A percentile compares a stretch with the other conserved stretches of the same genome.
Evolutionary conservation across 176 grass and related monocot genomes (phyloP).

Genomic region (Poa annua): DNA sequence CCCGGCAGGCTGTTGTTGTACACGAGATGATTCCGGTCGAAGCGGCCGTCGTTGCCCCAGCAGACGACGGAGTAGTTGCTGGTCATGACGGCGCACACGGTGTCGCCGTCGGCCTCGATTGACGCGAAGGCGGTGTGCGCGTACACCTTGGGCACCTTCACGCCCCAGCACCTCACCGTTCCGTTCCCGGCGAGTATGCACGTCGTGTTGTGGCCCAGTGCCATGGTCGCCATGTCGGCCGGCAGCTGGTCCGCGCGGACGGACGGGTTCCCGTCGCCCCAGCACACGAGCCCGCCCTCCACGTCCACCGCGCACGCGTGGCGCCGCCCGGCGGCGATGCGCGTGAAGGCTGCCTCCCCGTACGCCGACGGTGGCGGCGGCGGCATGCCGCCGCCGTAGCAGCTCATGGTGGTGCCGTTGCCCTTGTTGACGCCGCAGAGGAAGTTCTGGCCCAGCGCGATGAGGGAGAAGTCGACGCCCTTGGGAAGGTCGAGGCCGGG

Average conservation of each 20-base stretch:
- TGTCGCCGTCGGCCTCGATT: slow-evolving; percentile 69
- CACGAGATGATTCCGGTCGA: slow-evolving; percentile 33
- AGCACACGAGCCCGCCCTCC: slow-evolving; percentile 53
- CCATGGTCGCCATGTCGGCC: slow-evolving; percentile 41
- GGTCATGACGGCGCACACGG: slow-evolving; percentile 64
- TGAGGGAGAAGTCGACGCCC: slow-evolving; percentile 47
- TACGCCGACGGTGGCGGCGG: neutral
- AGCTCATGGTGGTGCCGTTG: slow-evolving; percentile 6
- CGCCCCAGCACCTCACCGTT: slow-evolving; percentile 64
- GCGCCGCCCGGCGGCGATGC: slow-evolving; percentile 52
- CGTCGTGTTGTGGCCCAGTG: slow-evolving; percentile 68
- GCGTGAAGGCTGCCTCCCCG: neutral
- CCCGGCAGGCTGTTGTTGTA: slow-evolving; percentile 67
- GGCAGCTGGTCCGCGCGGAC: slow-evolving; percentile 27
- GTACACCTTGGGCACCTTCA: slow-evolving; percentile 41
- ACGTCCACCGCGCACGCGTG: slow-evolving; percentile 71
- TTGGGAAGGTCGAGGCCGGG: slow-evolving; percentile 21
- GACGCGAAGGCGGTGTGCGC: slow-evolving; percentile 41
- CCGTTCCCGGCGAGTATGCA: slow-evolving; percentile 62
- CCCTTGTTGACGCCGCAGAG: slow-evolving; percentile 61
- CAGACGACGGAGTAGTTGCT: slow-evolving; percentile 66
- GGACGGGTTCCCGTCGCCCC: slow-evolving; percentile 58
- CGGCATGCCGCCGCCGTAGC: slow-evolving; percentile 37
- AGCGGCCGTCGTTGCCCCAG: slow-evolving; percentile 66
- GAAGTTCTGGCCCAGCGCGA: slow-evolving; percentile 83